Conservation (phyloP, 2,329 filamentous ascomycete genomes). For the Arthroderma sp. region DNA sequence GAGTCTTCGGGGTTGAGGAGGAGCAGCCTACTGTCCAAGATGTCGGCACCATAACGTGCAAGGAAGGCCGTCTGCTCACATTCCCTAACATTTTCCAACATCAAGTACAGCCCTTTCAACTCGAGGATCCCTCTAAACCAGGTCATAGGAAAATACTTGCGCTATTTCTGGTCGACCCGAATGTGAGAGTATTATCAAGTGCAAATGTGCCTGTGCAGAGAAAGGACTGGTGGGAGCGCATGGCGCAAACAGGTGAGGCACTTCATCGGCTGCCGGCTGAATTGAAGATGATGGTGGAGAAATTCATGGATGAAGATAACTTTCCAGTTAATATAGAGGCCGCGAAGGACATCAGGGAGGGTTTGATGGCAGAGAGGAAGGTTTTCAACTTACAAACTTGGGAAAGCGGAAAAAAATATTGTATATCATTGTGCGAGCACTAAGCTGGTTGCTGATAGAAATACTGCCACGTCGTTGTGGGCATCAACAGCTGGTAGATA, state of each 20-base stretch:
- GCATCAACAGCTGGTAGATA: too few species aligned
- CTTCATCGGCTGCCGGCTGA: conserved; percentile 5
- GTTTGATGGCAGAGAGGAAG: conserved; percentile 11
- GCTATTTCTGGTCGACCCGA: conserved; percentile 11
- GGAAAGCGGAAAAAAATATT: background rate
- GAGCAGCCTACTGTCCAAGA: conserved; percentile 8
- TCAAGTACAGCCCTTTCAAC: conserved; percentile 7
- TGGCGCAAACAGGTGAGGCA: conserved; percentile 1
- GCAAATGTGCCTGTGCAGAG: conserved; percentile 9
- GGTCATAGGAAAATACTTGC: conserved; percentile 12
- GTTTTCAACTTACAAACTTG: background rate
- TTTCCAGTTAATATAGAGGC: conserved; percentile 7
- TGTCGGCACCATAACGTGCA: conserved; percentile 9
- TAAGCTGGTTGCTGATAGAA: background rate
- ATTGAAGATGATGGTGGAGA: conserved; percentile 2
- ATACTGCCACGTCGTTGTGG: too few species aligned
- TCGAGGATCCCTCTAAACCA: conserved; percentile 9
- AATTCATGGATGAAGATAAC: background rate
- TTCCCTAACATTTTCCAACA: conserved; percentile 13
- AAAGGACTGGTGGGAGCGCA: conserved; percentile 9
- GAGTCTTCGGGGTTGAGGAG: conserved; percentile 6
- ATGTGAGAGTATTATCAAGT: conserved; percentile 10
- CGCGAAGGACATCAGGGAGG: conserved; percentile 7
- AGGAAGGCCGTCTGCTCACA: conserved; percentile 11
- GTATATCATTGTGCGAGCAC: conserved; percentile 11